These are phyloP conservation scores for Komagataella phaffii DNA, from an alignment of 805 yeast species.

Conservation along the genomic window DNA sequence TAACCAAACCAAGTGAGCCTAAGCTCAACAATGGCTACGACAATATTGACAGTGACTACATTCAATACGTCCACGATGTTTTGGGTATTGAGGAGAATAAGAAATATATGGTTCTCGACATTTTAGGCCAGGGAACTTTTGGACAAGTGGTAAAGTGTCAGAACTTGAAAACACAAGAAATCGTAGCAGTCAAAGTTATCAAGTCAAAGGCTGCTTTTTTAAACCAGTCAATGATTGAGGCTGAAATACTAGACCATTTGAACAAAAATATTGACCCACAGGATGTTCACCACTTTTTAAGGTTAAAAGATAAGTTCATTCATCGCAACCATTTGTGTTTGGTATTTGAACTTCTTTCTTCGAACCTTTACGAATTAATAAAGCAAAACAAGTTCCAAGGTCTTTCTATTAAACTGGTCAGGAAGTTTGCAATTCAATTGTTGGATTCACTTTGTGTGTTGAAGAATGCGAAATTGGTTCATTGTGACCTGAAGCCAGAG, in stretches of 20 bases:
- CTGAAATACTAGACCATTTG: constrained; percentile 68
- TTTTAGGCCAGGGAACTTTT: constrained; percentile 93
- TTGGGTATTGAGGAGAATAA: constrained; percentile 77
- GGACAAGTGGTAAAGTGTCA: constrained; percentile 98
- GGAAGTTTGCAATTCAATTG: constrained; percentile 67
- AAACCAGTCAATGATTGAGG: constrained; percentile 88
- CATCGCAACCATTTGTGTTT: constrained; percentile 89
- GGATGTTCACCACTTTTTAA: constrained; percentile 62
- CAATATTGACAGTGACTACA: constrained; percentile 82
- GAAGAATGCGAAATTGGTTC: constrained; percentile 76
- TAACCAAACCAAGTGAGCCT: constrained; percentile 88
- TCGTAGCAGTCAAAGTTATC: constrained; percentile 89
- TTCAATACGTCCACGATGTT: constrained; percentile 86
- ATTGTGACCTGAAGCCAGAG: constrained; percentile 96
- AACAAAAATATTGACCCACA: constrained; percentile 58
- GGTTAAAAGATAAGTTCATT: constrained; percentile 76
- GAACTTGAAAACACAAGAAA: constrained; percentile 56
- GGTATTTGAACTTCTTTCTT: constrained; percentile 80
- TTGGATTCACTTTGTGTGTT: constrained; percentile 70
- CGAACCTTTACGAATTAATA: constrained; percentile 79
- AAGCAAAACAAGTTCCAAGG: constrained; percentile 94
- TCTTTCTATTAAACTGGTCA: constrained; percentile 62
- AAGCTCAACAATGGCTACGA: constrained; percentile 72
- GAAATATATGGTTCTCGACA: constrained; percentile 78
- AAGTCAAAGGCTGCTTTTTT: constrained; percentile 85